Percentiles rank a stretch among this genome's conserved stretches.
These are phyloP conservation scores for Pythium diclinum DNA, from an alignment of 352 stramenopile genomes.

Conservation along the genomic window DNA sequence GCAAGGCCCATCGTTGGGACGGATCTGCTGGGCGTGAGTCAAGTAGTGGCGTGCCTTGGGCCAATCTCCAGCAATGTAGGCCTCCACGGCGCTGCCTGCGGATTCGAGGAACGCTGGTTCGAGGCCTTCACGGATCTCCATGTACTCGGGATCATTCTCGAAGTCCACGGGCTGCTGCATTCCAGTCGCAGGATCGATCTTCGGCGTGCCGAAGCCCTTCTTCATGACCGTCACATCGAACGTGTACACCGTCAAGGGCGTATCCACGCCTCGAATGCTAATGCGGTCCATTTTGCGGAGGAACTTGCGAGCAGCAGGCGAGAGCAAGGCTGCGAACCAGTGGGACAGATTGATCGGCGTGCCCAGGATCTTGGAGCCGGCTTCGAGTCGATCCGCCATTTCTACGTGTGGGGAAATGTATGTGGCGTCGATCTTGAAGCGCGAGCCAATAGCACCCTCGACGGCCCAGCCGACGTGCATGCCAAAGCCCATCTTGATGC, in stretches of 20 bases:
- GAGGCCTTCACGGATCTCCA: constrained; percentile 77
- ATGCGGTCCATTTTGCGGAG: constrained; percentile 84
- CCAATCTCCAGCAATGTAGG: constrained; percentile 74
- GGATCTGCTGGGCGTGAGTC: constrained; percentile 66
- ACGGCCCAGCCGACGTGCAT: constrained; percentile 96
- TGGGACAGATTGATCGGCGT: constrained; percentile 85
- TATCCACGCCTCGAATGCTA: constrained; percentile 79
- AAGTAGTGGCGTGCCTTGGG: constrained; percentile 72
- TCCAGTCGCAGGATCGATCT: constrained; percentile 55
- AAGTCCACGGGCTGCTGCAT: constrained; percentile 74
- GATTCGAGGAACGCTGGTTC: constrained; percentile 81
- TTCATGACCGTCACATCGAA: constrained; percentile 86
- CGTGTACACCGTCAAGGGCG: constrained; percentile 80
- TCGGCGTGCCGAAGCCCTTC: constrained; percentile 68
- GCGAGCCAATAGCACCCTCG: constrained; percentile 94
- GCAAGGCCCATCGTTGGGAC: constrained; percentile 86
- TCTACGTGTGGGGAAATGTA: constrained; percentile 96
- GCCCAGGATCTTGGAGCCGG: constrained; percentile 91
- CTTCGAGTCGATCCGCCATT: constrained; percentile 92
- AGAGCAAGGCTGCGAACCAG: constrained; percentile 74
- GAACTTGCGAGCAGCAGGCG: constrained; percentile 62
- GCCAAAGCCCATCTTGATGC: constrained; percentile 93
- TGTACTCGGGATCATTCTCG: constrained; percentile 80
- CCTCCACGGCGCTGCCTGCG: constrained; percentile 58
- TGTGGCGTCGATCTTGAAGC: constrained; percentile 96